phyloP scores from a whole-genome alignment of 176 grass and related monocot species.

The Raddia guianensis region DNA sequence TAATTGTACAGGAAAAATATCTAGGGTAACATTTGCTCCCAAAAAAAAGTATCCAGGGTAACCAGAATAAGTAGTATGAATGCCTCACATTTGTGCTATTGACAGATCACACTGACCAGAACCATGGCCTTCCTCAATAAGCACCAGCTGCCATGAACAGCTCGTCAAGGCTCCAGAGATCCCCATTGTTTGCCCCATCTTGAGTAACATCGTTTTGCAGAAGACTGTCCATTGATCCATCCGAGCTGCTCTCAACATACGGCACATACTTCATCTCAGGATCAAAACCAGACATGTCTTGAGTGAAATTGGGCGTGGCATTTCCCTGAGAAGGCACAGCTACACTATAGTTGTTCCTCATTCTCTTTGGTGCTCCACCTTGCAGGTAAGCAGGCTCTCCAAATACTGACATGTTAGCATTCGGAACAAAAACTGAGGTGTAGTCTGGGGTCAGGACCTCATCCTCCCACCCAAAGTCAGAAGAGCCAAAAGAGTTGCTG shows the following conservation, averaged over 20 bases:
- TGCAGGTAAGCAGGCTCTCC: conserved; percentile 40
- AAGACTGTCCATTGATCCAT: conserved; percentile 57
- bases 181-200: conserved; percentile 31
- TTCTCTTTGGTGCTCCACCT: conserved; percentile 46
- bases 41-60: neutral
- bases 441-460: conserved; percentile 55
- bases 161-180: conserved; percentile 66
- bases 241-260: conserved; percentile 52
- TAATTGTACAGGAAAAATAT: neutral
- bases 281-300: conserved; percentile 45
- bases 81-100: conserved; percentile 31
- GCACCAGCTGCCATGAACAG: conserved; percentile 55
- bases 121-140: conserved; percentile 45
- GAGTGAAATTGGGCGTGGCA: conserved; percentile 24
- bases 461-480: conserved; percentile 54
- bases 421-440: conserved; percentile 46
- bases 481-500: conserved; percentile 57
- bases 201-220: conserved; percentile 33
- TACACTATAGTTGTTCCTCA: conserved; percentile 53
- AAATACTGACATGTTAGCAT: conserved; percentile 24
- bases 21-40: neutral
- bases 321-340: conserved; percentile 52
- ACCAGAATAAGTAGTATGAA: conserved; percentile 3
- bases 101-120: neutral
- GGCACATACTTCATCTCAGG: conserved; percentile 59